A percentile compares a stretch with the other conserved stretches of the same genome.
phyloP scores from a whole-genome alignment of 345 rosid species.

The Chamaenerion angustifolium region DNA sequence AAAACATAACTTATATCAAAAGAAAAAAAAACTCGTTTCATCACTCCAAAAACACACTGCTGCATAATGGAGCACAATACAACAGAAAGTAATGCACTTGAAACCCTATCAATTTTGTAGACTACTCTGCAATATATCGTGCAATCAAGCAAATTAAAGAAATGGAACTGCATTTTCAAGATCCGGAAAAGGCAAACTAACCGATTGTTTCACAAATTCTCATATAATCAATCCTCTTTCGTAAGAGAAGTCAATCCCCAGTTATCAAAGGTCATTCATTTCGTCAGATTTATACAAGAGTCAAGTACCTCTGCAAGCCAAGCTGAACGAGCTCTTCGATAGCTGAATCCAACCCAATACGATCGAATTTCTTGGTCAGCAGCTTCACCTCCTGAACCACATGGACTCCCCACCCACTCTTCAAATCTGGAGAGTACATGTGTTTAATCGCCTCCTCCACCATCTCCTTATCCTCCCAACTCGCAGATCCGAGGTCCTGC shows the following conservation, averaged over 20 bases:
- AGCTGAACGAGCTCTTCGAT: constrained; percentile 69
- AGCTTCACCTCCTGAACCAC: constrained; percentile 86
- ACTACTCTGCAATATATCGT: no score
- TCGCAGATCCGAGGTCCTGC: constrained; percentile 58
- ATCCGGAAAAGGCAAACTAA: no score
- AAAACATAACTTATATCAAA: constrained; percentile 10
- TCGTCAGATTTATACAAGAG: not conserved
- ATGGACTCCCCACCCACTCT: constrained; percentile 94
- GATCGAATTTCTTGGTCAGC: constrained; percentile 61
- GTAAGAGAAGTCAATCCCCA: not conserved
- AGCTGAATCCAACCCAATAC: constrained; percentile 54
- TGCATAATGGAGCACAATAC: no score
- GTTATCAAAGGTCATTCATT: not conserved
- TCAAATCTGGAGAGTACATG: constrained; percentile 98
- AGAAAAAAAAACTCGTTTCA: not conserved
- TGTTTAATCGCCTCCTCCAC: constrained; percentile 53
- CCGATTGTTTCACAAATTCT: no score
- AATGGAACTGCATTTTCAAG: no score
- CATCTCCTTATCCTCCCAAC: constrained; percentile 26
- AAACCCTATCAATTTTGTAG: no score
- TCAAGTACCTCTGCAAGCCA: constrained; percentile 70
- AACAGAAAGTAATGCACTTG: no score
- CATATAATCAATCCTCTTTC: not conserved
- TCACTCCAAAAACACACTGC: not conserved
- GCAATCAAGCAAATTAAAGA: no score